A percentile compares a stretch with the other conserved stretches of the same genome.
phyloP scores from a whole-genome alignment of 805 yeast species.

The Yarrowia sp. region DNA sequence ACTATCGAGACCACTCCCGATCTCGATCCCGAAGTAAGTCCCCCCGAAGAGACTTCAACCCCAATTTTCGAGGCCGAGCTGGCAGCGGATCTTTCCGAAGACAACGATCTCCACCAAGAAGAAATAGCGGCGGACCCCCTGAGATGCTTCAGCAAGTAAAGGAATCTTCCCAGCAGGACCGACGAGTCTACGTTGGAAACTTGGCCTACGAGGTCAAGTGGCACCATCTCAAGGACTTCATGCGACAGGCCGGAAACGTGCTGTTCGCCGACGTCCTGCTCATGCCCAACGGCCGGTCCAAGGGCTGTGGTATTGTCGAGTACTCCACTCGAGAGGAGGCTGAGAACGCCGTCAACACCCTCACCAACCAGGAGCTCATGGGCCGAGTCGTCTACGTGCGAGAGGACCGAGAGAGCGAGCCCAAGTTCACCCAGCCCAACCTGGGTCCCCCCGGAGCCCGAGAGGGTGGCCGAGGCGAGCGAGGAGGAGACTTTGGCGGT shows the following conservation, averaged over 20 bases:
- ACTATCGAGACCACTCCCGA: constrained; percentile 38
- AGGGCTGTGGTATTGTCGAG: constrained; percentile 71
- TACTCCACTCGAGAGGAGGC: constrained; percentile 71
- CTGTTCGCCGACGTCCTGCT: constrained; percentile 84
- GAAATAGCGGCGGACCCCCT: constrained; percentile 38
- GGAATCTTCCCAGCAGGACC: constrained; percentile 48
- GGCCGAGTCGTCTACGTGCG: constrained; percentile 89
- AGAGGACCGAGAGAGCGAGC: constrained; percentile 65
- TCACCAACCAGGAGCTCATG: constrained; percentile 66
- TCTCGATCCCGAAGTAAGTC: constrained; percentile 39
- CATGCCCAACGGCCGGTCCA: constrained; percentile 75
- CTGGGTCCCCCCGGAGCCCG: constrained; percentile 41
- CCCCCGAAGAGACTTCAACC: constrained; percentile 34
- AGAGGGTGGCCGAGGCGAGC: constrained; percentile 25
- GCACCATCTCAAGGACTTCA: constrained; percentile 52
- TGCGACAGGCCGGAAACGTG: constrained; percentile 63
- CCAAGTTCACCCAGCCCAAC: constrained; percentile 42
- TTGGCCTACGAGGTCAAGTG: constrained; percentile 52
- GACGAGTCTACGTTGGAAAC: constrained; percentile 56
- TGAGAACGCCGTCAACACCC: constrained; percentile 69
- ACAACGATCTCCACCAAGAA: constrained; percentile 34
- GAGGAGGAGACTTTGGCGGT: constrained; percentile 27
- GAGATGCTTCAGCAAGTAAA: constrained; percentile 37
- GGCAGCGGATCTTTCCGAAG: constrained; percentile 35
- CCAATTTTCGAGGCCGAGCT: constrained; percentile 32